Conservation (phyloP, 2,329 filamentous ascomycete genomes). For the Calonectria pseudoturangicola region DNA sequence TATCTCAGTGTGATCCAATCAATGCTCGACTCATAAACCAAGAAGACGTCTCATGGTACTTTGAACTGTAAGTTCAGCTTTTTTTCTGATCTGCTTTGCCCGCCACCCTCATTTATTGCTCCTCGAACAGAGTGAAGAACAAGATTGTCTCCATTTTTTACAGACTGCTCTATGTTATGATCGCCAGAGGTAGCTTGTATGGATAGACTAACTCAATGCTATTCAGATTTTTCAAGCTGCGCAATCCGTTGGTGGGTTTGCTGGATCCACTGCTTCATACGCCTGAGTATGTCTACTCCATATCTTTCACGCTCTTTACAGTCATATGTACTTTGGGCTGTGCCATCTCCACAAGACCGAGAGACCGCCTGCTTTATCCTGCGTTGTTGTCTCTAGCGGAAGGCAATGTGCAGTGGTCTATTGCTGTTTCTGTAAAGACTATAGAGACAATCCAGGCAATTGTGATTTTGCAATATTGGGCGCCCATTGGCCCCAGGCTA, state of each 20-base stretch:
- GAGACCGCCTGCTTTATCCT: constrained; percentile 50
- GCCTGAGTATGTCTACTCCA: constrained; percentile 48
- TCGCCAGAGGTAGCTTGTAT: neutral
- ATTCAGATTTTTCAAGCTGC: constrained; percentile 49
- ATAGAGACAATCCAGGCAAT: constrained; percentile 53
- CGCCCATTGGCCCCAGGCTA: constrained; percentile 45
- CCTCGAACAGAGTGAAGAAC: too few species aligned
- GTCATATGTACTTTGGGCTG: constrained; percentile 53
- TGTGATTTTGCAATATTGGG: constrained; percentile 52
- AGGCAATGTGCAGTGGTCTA: constrained; percentile 53
- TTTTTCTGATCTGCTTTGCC: neutral
- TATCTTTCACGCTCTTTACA: constrained; percentile 53
- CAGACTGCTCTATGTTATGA: too few species aligned
- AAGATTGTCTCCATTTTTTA: too few species aligned
- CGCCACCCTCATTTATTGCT: neutral
- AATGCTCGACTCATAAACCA: constrained; percentile 49
- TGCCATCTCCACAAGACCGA: constrained; percentile 50
- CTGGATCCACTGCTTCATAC: constrained; percentile 52
- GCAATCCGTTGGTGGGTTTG: constrained; percentile 50
- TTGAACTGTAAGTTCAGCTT: constrained; percentile 11
- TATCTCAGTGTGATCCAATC: constrained; percentile 48
- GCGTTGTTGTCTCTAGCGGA: constrained; percentile 49
- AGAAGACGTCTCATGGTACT: constrained; percentile 44
- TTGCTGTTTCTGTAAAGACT: constrained; percentile 51
- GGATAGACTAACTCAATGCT: neutral